Percentiles rank a stretch among this genome's conserved stretches.
These are phyloP conservation scores for Lactarius tabidus DNA, from an alignment of 768 basidiomycete species.

Conservation along the genomic window DNA sequence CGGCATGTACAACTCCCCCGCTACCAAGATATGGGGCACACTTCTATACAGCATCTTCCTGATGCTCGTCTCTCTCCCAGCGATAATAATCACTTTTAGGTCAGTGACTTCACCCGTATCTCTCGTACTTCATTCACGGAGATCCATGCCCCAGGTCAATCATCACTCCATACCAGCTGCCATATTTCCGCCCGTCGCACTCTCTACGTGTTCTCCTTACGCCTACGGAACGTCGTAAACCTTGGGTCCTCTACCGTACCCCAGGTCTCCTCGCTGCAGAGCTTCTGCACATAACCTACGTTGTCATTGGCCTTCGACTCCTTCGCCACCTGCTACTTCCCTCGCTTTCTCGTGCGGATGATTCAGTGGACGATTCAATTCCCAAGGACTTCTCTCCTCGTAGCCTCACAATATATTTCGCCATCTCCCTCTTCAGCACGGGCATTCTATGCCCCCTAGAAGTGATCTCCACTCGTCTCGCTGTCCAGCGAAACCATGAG, in stretches of 20 bases:
- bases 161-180: slow-evolving; percentile 75
- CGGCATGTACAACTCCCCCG: slow-evolving; percentile 60
- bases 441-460: slow-evolving; percentile 68
- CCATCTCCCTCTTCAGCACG: slow-evolving; percentile 54
- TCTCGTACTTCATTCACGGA: neutral
- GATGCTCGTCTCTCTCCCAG: slow-evolving; percentile 64
- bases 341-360: slow-evolving; percentile 39
- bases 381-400: slow-evolving; percentile 44
- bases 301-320: slow-evolving; percentile 41
- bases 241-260: slow-evolving; percentile 78
- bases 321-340: slow-evolving; percentile 56
- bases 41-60: slow-evolving; percentile 60
- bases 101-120: slow-evolving; percentile 33
- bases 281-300: slow-evolving; percentile 42
- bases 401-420: slow-evolving; percentile 53
- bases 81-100: slow-evolving; percentile 74
- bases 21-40: slow-evolving; percentile 55
- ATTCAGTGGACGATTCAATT: slow-evolving; percentile 33
- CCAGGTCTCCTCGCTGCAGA: slow-evolving; percentile 56
- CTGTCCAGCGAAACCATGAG: slow-evolving; percentile 82
- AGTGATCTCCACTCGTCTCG: slow-evolving; percentile 71
- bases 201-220: slow-evolving; percentile 71
- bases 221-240: slow-evolving; percentile 71
- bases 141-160: slow-evolving; percentile 51
- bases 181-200: slow-evolving; percentile 53